Conservation (phyloP, 257 asterid species). For the Solanum infundibuliforme region DNA sequence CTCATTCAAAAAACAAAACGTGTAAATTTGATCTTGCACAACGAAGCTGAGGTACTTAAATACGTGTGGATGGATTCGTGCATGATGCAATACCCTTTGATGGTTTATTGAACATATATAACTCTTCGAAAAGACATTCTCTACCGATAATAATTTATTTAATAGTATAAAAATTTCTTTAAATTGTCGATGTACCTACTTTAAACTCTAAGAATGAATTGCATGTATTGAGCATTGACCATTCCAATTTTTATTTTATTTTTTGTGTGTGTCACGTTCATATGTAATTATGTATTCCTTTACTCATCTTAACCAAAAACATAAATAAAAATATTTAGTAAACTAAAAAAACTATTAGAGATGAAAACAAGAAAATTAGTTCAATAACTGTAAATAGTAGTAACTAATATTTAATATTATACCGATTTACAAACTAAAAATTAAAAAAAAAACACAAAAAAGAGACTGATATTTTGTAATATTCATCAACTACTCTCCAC, state of each 20-base stretch:
- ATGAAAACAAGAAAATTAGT: background rate
- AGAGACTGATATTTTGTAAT: background rate
- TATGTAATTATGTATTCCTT: background rate
- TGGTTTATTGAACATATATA: background rate
- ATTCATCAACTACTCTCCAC: background rate
- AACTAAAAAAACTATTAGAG: background rate
- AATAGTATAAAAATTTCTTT: too few species aligned
- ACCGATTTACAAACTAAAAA: background rate
- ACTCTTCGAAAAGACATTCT: too few species aligned
- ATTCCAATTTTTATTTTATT: too few species aligned
- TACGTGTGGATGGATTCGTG: background rate
- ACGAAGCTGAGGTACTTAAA: background rate
- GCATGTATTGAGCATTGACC: too few species aligned
- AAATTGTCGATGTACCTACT: too few species aligned
- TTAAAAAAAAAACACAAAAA: background rate
- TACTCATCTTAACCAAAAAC: background rate
- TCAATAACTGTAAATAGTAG: background rate
- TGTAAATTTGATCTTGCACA: background rate
- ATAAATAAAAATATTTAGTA: too few species aligned
- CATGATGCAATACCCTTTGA: background rate
- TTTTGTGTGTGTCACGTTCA: background rate
- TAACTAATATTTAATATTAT: background rate
- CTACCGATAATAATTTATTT: background rate
- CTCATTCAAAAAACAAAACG: too few species aligned
- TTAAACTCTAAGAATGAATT: too few species aligned